A percentile compares a stretch with the other conserved stretches of the same genome.
These are phyloP conservation scores for Fusarium austroafricanum DNA, from an alignment of 2,329 filamentous ascomycete genomes.

Conservation along the genomic window DNA sequence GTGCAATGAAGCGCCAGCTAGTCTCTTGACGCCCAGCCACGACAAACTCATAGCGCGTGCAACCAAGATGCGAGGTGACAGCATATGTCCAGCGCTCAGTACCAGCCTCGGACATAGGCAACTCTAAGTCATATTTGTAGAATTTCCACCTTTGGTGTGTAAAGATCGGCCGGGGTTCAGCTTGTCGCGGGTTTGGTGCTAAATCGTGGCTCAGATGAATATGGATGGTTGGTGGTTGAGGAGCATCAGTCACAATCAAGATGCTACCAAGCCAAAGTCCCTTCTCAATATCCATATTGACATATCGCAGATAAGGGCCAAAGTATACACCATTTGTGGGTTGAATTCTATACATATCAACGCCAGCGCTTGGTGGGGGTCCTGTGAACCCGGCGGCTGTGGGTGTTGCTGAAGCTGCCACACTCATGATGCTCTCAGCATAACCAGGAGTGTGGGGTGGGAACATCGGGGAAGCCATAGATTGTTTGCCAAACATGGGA, in stretches of 20 bases:
- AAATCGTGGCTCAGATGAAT: conserved; percentile 91
- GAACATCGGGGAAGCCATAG: conserved; percentile 81
- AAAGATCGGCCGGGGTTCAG: conserved; percentile 84
- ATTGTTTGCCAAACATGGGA: conserved; percentile 65
- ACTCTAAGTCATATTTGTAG: conserved; percentile 91
- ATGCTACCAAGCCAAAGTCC: conserved; percentile 95
- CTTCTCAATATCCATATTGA: conserved; percentile 95
- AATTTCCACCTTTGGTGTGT: conserved; percentile 96
- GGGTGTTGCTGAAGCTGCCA: conserved; percentile 78
- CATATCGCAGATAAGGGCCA: conserved; percentile 93
- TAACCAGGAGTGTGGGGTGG: conserved; percentile 86
- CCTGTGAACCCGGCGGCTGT: conserved; percentile 86
- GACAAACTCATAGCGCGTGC: conserved; percentile 97
- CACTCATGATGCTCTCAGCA: conserved; percentile 86
- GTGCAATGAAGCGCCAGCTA: conserved; percentile 95
- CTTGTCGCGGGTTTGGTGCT: conserved; percentile 90
- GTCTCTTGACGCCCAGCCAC: conserved; percentile 91
- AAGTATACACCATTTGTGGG: conserved; percentile 99
- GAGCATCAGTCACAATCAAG: conserved; percentile 88
- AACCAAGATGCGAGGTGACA: conserved; percentile 95
- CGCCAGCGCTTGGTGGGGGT: conserved; percentile 86
- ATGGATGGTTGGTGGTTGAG: conserved; percentile 95
- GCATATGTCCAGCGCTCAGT: conserved; percentile 96
- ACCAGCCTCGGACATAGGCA: conserved; percentile 84
- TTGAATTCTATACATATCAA: conserved; percentile 92